Evolutionary conservation across 371 early-diverging fungal genomes (phyloP).

Genomic region (Mortierella sp.): DNA sequence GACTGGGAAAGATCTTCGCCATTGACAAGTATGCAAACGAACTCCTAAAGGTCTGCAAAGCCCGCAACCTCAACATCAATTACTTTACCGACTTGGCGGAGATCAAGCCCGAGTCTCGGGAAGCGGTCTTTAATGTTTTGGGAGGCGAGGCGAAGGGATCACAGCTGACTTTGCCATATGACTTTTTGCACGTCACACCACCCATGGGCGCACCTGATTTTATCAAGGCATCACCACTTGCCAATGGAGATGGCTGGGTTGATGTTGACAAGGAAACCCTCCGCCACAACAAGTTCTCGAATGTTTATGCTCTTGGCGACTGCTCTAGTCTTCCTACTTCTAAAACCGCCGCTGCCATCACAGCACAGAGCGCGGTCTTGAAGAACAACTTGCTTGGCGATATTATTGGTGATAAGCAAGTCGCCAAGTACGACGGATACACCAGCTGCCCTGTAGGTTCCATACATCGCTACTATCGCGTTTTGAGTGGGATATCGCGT

Average conservation of each 20-base stretch:
- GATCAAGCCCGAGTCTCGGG: constrained; percentile 71
- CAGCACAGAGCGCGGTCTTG: constrained; percentile 82
- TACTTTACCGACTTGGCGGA: constrained; percentile 79
- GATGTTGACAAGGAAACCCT: constrained; percentile 85
- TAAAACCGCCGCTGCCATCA: constrained; percentile 93
- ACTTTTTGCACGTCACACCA: constrained; percentile 92
- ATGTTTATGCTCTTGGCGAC: constrained; percentile 89
- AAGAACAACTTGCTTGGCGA: constrained; percentile 82
- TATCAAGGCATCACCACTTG: constrained; percentile 77
- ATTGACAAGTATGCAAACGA: constrained; percentile 88
- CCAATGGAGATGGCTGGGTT: constrained; percentile 87
- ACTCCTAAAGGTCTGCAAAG: constrained; percentile 75
- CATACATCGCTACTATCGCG: too few relatives aligned
- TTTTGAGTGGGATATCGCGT: not conserved
- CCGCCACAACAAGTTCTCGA: constrained; percentile 83
- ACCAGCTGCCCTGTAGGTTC: constrained; percentile 82
- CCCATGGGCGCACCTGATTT: constrained; percentile 86
- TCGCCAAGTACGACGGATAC: constrained; percentile 75
- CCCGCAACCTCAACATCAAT: constrained; percentile 79
- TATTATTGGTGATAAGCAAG: constrained; percentile 57
- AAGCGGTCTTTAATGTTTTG: constrained; percentile 80
- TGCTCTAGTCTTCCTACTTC: constrained; percentile 88
- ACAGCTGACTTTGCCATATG: constrained; percentile 73
- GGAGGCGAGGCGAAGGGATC: constrained; percentile 67
- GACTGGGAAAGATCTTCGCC: constrained; percentile 88